These are phyloP conservation scores for Yamadazyma takamatsuzukensis DNA, from an alignment of 805 yeast genomes.

Conservation along the genomic window DNA sequence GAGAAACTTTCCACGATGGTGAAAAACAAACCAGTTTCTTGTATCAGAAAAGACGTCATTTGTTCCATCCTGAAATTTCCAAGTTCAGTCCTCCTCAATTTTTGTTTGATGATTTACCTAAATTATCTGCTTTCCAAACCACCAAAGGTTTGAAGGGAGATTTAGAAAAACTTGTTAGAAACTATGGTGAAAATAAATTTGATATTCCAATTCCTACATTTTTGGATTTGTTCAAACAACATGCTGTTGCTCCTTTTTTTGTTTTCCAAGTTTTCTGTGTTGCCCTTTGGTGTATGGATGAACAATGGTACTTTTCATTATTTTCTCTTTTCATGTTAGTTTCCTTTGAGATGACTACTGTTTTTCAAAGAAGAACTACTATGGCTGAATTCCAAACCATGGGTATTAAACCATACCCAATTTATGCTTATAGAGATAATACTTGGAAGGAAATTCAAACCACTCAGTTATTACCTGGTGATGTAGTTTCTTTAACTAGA, in stretches of 20 bases:
- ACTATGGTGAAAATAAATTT: conserved; percentile 81
- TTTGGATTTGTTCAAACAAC: conserved; percentile 87
- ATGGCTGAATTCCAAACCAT: conserved; percentile 93
- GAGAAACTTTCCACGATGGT: conserved; percentile 52
- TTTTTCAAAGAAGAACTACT: conserved; percentile 91
- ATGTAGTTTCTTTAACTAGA: conserved; percentile 81
- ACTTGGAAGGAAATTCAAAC: conserved; percentile 71
- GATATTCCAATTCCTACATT: conserved; percentile 96
- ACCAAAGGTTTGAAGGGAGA: conserved; percentile 56
- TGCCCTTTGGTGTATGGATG: conserved; percentile 94
- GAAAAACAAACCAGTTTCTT: conserved; percentile 66
- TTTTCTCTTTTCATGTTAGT: conserved; percentile 90
- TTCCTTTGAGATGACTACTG: conserved; percentile 90
- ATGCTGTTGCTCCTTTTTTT: conserved; percentile 96
- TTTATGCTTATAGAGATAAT: conserved; percentile 66
- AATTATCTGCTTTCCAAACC: conserved; percentile 52
- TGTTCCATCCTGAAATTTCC: conserved; percentile 52
- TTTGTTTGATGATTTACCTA: conserved; percentile 58
- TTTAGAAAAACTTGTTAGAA: conserved; percentile 44
- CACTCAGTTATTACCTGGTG: conserved; percentile 83
- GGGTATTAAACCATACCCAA: conserved; percentile 90
- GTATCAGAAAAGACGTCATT: conserved; percentile 89
- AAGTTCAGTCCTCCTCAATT: conserved; percentile 81
- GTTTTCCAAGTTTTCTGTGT: conserved; percentile 96
- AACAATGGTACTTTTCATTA: conserved; percentile 91